Conservation (phyloP, 208 protist genomes). For the Trypanosoma platydactyli region DNA sequence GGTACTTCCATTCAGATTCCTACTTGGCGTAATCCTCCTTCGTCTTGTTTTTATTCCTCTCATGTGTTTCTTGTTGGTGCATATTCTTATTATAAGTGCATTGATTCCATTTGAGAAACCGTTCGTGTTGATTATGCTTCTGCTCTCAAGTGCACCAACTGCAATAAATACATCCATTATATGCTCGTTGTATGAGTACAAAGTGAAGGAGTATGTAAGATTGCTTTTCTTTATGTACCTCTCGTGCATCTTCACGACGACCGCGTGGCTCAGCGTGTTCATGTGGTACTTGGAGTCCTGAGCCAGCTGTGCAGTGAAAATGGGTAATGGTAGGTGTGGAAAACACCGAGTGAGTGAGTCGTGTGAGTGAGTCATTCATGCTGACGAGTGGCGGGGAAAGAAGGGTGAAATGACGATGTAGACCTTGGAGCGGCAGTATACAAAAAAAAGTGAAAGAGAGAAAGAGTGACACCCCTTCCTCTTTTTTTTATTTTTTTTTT, state of each 20-base stretch:
- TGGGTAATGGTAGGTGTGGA: no score
- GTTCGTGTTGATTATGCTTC: constrained; percentile 61
- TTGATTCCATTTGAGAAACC: constrained; percentile 53
- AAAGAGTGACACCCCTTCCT: constrained; percentile 2
- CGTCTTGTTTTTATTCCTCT: constrained; percentile 60
- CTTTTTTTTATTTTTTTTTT: no score
- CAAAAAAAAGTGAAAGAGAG: no score
- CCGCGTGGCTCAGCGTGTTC: constrained; percentile 51
- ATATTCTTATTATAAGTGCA: constrained; percentile 36
- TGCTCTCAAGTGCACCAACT: constrained; percentile 59
- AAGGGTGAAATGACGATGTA: no score
- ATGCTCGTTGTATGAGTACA: constrained; percentile 62
- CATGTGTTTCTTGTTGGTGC: constrained; percentile 56
- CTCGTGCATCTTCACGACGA: constrained; percentile 48
- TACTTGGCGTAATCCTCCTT: constrained; percentile 39
- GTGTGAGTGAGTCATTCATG: no score
- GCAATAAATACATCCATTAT: constrained; percentile 69
- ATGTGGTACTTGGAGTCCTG: constrained; percentile 16
- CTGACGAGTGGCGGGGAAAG: no score
- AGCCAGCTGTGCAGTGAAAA: background rate
- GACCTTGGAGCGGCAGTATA: no score
- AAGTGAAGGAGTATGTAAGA: constrained; percentile 48
- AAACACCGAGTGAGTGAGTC: no score
- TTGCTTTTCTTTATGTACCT: constrained; percentile 75
- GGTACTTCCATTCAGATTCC: constrained; percentile 26